Evolutionary conservation across 2,329 filamentous ascomycete species (phyloP).

Genomic region (Aspergillus fumigatiaffinis): DNA sequence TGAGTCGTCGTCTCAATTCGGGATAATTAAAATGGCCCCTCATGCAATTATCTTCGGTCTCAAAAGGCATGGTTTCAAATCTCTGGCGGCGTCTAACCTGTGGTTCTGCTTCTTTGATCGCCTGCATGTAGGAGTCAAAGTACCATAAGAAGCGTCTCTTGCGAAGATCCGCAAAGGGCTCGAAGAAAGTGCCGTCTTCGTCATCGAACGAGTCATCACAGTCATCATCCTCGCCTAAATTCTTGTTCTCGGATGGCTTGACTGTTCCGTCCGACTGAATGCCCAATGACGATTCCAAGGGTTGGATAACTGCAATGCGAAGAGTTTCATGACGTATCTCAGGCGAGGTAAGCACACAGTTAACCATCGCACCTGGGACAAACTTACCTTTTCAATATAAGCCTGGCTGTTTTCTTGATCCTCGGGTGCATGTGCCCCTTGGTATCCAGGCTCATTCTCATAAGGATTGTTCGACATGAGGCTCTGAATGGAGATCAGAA

Average conservation of each 20-base stretch:
- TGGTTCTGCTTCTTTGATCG: conserved; percentile 53
- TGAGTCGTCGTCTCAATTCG: conserved; percentile 66
- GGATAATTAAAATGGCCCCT: conserved; percentile 79
- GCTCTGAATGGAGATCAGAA: conserved; percentile 92
- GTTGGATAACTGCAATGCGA: conserved; percentile 78
- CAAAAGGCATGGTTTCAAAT: conserved; percentile 87
- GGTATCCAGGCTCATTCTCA: conserved; percentile 93
- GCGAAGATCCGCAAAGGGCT: conserved; percentile 85
- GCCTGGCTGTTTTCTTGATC: conserved; percentile 71
- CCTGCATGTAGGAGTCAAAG: conserved; percentile 76
- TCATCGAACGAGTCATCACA: conserved; percentile 22
- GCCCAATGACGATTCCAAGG: conserved; percentile 73
- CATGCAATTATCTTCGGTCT: conserved; percentile 74
- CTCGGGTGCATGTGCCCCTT: conserved; percentile 62
- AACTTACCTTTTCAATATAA: conserved; percentile 71
- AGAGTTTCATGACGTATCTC: conserved; percentile 89
- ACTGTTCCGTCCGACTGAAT: conserved; percentile 54
- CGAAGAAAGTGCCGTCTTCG: conserved; percentile 61
- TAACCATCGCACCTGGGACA: conserved; percentile 9
- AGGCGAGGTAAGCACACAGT: not conserved
- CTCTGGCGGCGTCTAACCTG: conserved; percentile 60
- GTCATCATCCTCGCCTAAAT: conserved; percentile 34
- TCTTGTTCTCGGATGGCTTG: conserved; percentile 26
- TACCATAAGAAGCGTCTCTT: conserved; percentile 96
- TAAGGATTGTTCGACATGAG: conserved; percentile 92